Conservation (phyloP, 352 stramenopile species). For the Achlya hypogyna region DNA sequence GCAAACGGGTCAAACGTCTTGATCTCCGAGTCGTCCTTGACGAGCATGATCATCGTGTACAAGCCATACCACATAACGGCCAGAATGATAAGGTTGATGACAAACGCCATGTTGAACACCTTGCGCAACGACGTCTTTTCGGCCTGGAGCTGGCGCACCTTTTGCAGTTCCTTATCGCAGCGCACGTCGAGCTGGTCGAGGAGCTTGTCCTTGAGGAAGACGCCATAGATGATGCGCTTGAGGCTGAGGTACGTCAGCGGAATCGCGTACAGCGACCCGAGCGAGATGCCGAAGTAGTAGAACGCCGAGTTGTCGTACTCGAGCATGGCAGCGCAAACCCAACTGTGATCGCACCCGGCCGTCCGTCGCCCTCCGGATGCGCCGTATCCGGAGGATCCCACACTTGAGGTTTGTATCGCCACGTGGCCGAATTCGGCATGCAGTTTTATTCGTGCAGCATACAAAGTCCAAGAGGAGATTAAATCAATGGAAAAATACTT, state of each 20-base stretch:
- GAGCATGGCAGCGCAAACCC: slow-evolving; percentile 57
- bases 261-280: slow-evolving; percentile 94
- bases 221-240: slow-evolving; percentile 74
- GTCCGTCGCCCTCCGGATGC: too few relatives aligned
- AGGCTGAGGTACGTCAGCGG: slow-evolving; percentile 90
- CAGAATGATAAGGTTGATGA: slow-evolving; percentile 68
- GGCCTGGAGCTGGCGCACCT: slow-evolving; percentile 77
- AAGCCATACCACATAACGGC: slow-evolving; percentile 73
- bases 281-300: slow-evolving; percentile 98
- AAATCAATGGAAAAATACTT: too few relatives aligned
- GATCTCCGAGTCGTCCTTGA: slow-evolving; percentile 95
- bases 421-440: not conserved
- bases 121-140: slow-evolving; percentile 80
- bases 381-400: not conserved
- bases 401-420: not conserved
- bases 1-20: slow-evolving; percentile 97
- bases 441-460: too few relatives aligned
- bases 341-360: not conserved
- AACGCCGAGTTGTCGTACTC: slow-evolving; percentile 99
- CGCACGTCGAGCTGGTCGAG: slow-evolving; percentile 78
- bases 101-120: slow-evolving; percentile 70
- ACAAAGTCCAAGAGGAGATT: too few relatives aligned
- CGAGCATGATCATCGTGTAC: slow-evolving; percentile 82
- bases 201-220: slow-evolving; percentile 81
- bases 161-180: slow-evolving; percentile 73